Base-by-base conservation (phyloP, 108 stramenopile species). In the Nitzschia inconspicua region DNA sequence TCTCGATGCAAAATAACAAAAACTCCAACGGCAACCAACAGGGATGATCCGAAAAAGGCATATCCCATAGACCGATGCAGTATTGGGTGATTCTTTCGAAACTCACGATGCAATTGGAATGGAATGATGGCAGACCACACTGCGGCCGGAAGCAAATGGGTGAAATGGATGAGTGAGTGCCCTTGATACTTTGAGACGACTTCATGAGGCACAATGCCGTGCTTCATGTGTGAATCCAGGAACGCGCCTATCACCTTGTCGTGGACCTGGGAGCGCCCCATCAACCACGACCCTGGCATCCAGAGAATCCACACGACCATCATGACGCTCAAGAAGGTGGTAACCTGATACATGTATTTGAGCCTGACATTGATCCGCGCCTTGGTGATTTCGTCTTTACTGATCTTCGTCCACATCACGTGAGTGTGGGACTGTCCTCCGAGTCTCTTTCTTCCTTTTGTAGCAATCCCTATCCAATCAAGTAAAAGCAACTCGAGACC, bases 231-330 rank as follows among this genome's bases (percentile, higher is more conserved):
- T 46, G 8, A 5, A 9, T 43, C 51, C 14, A 64, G 4, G 7
- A 3, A 16, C 9, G 25, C 3, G 6, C 26, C 5, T 34, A 47
- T 36, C 2, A 53, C 8, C n/a, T 49, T n/a, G 4, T 54, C 52
- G 19, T 54, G 53, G 1, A 5, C 2, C 18, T 44, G 2, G 22
- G 47, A 47, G 14, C 19, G 30, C 3, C 65, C 56, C 4, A 57
- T 6, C 4, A 66, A 23, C 56, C 56, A 57, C 2, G 56, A 57
- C 14, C 56, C 32, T 22, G 65, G 65, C 9, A 32, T 11, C 9
- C 57, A 5, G 18, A 66, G 19, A 44, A 66, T 66, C 65, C 65
- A 66, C 1, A 44, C 8, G 2, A 66, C 30, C 65, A 66, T 66
- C n/a, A 57, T 31, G 18, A 18, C 34, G 42, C 54, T 47, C 27